Evolutionary conservation across 1,284 basidiomycete genomes (phyloP), one percentile per base, ranked within the genome.

Genomic region (Irpex sp.): DNA sequence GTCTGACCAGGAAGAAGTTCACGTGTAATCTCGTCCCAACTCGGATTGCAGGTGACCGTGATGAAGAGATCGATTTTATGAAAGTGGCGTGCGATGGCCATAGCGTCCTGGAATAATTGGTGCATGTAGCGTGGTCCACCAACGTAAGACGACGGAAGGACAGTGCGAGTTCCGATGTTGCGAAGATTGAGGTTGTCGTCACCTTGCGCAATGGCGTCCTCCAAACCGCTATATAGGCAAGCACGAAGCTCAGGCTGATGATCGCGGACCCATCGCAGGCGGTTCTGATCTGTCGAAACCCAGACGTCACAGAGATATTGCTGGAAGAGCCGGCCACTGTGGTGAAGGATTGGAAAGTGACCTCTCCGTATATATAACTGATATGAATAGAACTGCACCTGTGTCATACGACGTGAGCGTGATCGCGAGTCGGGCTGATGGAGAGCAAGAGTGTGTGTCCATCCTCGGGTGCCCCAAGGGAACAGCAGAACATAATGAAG

Each of bases 401-500:
- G 39, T 2, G 39, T 45, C 39, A 45, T 45, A 10, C n/a, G 39
- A 45, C n/a, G 39, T 5, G 39, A 12, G 10, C 39, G 2, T n/a
- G 10, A 10, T 12, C 12, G n/a, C 39, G 12, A 10, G 10, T 45
- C 39, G n/a, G 39, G 2, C 5, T 10, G n/a, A 45, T n/a, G n/a
- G 12, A 45, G 39, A n/a, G 12, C 63, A 18, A 80, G 66, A 0
- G 72, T 42, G 4, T 65, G 48, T 65, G 77, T 69, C 78, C 78
- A 82, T 1, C 79, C 79, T 49, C 68, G 54, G 37, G 76, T 68
- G 1, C 76, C 79, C 47, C 56, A n/a, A 10, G 76, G 76, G 65
- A 80, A 80, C 0, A 78, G 64, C 0, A 79, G 64, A 0, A 76
- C 71, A 73, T 80, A 79, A 16, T 77, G 74, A 0, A 80, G 64